phyloP scores from a whole-genome alignment of 192 early-diverging fungal species.

The Allomyces macrogynus region DNA sequence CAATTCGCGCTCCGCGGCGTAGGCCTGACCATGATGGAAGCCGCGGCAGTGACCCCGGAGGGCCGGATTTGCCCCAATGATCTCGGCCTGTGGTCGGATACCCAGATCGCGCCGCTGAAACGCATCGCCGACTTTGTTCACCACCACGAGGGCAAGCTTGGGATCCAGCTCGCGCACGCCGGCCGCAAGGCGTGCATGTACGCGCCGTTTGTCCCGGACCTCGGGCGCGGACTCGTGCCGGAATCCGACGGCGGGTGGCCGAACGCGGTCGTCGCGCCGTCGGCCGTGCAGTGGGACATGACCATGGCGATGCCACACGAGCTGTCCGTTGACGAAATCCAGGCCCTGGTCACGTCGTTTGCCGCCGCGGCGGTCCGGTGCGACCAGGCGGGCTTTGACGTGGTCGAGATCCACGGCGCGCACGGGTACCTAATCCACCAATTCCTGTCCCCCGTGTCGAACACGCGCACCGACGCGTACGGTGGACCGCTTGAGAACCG shows the following conservation, averaged over 20 bases:
- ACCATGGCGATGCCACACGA: constrained; percentile 25
- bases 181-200: constrained; percentile 49
- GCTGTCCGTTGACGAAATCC: constrained; percentile 46
- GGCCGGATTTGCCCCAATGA: constrained; percentile 62
- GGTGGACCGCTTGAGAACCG: constrained; percentile 85
- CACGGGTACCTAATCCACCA: constrained; percentile 74
- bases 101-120: constrained; percentile 39
- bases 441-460: constrained; percentile 62
- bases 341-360: constrained; percentile 38
- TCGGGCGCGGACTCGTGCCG: constrained; percentile 3
- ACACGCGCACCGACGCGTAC: constrained; percentile 75
- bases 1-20: constrained; percentile 58
- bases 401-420: constrained; percentile 76
- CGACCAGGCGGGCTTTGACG: constrained; percentile 59
- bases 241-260: constrained; percentile 41
- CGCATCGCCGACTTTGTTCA: constrained; percentile 45
- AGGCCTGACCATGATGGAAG: constrained; percentile 66
- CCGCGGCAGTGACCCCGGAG: constrained; percentile 44
- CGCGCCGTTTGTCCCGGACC: constrained; percentile 5
- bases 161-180: constrained; percentile 68
- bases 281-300: constrained; percentile 23
- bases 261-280: constrained; percentile 44
- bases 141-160: constrained; percentile 27
- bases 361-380: constrained; percentile 47
- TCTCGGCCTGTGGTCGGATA: constrained; percentile 65